Evolutionary conservation across 78 protist genomes (phyloP).

Genomic region (Monocercomonoides exilis): DNA sequence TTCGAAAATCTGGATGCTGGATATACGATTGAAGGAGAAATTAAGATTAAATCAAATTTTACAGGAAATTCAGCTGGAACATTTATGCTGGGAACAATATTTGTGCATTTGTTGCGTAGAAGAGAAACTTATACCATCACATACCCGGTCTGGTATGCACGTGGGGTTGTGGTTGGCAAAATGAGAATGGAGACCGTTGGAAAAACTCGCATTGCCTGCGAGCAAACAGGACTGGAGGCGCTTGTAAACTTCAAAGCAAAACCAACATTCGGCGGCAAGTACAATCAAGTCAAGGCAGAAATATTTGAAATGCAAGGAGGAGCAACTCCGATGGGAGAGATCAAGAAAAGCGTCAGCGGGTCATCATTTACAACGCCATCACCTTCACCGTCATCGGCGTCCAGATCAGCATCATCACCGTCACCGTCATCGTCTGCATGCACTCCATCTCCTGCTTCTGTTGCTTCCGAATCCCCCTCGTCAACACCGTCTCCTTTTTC

Average conservation of each 20-base stretch:
- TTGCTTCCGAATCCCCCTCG: no score
- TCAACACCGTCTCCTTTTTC: no score
- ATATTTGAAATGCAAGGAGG: no score
- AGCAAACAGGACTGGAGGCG: background rate
- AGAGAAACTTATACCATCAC: background rate
- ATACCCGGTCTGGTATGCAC: background rate
- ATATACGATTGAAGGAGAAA: background rate
- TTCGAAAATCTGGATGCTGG: background rate
- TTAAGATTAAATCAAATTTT: slow-evolving; percentile 1
- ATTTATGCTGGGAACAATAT: background rate
- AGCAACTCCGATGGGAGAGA: no score
- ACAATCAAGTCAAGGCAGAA: no score
- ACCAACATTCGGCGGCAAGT: background rate
- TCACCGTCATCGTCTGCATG: no score
- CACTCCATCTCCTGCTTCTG: no score
- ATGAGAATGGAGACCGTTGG: background rate
- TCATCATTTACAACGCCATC: no score
- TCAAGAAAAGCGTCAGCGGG: no score
- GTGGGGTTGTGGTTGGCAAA: background rate
- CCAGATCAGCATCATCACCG: no score
- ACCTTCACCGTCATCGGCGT: no score
- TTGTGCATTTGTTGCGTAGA: background rate
- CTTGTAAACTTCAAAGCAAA: background rate
- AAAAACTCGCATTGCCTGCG: background rate
- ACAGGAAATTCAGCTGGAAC: slow-evolving; percentile 15